These are phyloP conservation scores for Geotrichum ghanense DNA, from an alignment of 805 yeast species.

Conservation along the genomic window DNA sequence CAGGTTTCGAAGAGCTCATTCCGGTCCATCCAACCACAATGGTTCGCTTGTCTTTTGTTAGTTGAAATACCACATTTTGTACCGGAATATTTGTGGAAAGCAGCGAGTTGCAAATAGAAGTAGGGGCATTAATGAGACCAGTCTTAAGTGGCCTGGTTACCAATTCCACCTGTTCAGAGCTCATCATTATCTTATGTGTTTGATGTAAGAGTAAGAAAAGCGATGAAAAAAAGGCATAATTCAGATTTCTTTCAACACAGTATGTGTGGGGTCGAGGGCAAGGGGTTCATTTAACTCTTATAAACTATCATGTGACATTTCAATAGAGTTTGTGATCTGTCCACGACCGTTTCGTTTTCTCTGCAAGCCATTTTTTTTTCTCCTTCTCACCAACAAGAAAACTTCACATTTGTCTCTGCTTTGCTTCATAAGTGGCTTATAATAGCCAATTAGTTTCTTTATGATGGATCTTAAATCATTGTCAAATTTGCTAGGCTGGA, in stretches of 20 bases:
- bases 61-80: slow-evolving; percentile 47
- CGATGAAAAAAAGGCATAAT: neutral
- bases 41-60: slow-evolving; percentile 23
- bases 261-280: slow-evolving; percentile 1
- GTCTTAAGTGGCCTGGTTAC: neutral
- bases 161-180: neutral
- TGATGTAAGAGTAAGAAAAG: neutral
- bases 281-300: slow-evolving; percentile 1
- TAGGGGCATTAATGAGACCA: slow-evolving; percentile 1
- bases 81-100: slow-evolving; percentile 11
- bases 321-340: too few species aligned
- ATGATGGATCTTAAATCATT: neutral
- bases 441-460: too few species aligned
- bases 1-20: slow-evolving; percentile 26
- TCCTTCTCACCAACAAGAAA: neutral
- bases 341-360: too few species aligned
- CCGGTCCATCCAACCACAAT: slow-evolving; percentile 58
- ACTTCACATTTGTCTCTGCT: neutral
- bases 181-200: neutral
- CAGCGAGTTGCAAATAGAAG: neutral
- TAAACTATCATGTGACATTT: neutral
- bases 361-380: too few species aligned
- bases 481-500: slow-evolving; percentile 15
- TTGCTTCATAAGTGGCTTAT: neutral
- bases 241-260: neutral